Conservation (phyloP, 257 asterid genomes). For the Solanum piurae region DNA sequence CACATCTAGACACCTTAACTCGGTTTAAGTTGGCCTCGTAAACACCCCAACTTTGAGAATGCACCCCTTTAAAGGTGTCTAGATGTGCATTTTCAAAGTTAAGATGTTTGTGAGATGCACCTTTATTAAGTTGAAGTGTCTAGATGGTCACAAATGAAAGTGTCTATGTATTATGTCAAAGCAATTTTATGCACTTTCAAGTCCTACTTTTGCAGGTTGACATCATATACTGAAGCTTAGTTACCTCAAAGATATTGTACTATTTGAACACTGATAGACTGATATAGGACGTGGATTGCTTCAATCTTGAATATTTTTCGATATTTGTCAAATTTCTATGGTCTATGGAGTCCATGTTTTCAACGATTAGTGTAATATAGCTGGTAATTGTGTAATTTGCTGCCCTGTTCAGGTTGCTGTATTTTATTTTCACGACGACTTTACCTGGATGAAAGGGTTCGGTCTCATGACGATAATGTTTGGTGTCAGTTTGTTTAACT, state of each 20-base stretch:
- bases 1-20: too few species aligned
- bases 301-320: neutral
- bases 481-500: slow-evolving; percentile 91
- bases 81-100: too few species aligned
- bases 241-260: neutral
- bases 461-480: slow-evolving; percentile 74
- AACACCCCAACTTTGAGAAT: too few species aligned
- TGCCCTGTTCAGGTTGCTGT: slow-evolving; percentile 71
- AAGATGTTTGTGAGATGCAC: too few species aligned
- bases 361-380: neutral
- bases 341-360: neutral
- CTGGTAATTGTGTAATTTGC: neutral
- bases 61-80: too few species aligned
- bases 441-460: slow-evolving; percentile 76
- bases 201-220: neutral
- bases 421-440: slow-evolving; percentile 81
- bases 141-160: neutral
- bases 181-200: neutral
- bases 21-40: too few species aligned
- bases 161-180: neutral
- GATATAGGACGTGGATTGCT: neutral
- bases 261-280: neutral
- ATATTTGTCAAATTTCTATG: neutral
- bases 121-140: too few species aligned
- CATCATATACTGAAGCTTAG: neutral